These are phyloP conservation scores for Auriculariales sp. DNA, from an alignment of 768 basidiomycete genomes.

Conservation along the genomic window DNA sequence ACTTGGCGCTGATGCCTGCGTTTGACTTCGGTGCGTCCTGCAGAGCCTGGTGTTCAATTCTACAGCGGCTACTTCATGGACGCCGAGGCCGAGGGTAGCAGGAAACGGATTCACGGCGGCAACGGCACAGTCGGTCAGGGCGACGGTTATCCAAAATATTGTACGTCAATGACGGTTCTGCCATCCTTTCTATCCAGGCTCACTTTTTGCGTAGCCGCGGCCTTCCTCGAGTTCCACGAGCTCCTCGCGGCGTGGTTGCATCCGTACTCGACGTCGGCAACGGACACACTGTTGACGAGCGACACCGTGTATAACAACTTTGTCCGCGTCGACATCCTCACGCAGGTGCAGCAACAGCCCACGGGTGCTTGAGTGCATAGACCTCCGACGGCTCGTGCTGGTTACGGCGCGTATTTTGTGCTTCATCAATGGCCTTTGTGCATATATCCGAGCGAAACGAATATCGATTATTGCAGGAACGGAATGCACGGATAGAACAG, in stretches of 20 bases:
- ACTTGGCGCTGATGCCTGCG: background rate
- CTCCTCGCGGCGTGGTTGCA: constrained; percentile 54
- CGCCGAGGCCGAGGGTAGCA: constrained; percentile 31
- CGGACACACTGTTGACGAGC: constrained; percentile 49
- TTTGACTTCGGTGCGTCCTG: no score
- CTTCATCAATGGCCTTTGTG: no score
- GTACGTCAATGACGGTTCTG: constrained; percentile 23
- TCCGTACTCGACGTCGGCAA: constrained; percentile 33
- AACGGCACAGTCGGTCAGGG: constrained; percentile 39
- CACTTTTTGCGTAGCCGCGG: constrained; percentile 30
- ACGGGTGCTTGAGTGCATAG: no score
- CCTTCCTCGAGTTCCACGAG: constrained; percentile 57
- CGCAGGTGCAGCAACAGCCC: no score
- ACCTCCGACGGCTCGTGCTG: no score
- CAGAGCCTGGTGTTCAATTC: constrained; percentile 65
- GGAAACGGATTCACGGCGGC: constrained; percentile 66
- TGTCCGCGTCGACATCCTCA: constrained; percentile 37
- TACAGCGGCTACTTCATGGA: constrained; percentile 47
- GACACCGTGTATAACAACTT: constrained; percentile 66
- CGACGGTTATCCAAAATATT: constrained; percentile 42
- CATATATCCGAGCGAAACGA: no score
- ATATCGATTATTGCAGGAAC: no score
- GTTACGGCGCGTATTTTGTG: no score
- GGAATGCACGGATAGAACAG: no score
- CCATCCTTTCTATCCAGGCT: constrained; percentile 1